Evolutionary conservation across 1,139 yeast genomes (phyloP).

Genomic region (Meyerozyma carpophila): DNA sequence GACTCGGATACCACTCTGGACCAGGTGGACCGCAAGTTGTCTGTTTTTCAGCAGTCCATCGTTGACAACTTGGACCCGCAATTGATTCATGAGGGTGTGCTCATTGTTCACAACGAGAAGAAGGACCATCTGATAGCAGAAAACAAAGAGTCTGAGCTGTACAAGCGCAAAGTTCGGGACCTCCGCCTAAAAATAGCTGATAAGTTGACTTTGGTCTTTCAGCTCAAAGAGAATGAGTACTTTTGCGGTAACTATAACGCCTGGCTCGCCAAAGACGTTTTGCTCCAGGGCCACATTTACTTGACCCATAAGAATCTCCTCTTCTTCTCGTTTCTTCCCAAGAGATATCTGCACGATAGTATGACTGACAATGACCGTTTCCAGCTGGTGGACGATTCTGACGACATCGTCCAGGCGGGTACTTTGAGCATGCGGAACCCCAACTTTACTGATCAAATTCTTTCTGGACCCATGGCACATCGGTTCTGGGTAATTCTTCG

Average conservation of each 20-base stretch:
- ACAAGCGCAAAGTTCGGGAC: constrained; percentile 9
- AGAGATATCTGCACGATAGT: constrained; percentile 15
- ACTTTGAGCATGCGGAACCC: constrained; percentile 47
- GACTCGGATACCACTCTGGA: background rate
- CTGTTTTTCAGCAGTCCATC: constrained; percentile 30
- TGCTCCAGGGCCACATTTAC: constrained; percentile 81
- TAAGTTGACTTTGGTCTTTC: constrained; percentile 32
- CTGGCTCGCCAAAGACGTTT: constrained; percentile 78
- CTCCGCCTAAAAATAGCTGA: constrained; percentile 30
- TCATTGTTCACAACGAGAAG: constrained; percentile 13
- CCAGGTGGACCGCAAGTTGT: background rate
- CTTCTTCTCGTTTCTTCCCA: constrained; percentile 81
- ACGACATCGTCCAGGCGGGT: constrained; percentile 35
- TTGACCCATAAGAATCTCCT: constrained; percentile 60
- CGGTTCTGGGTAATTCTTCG: constrained; percentile 74
- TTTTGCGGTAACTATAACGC: constrained; percentile 58
- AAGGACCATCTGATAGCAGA: constrained; percentile 1
- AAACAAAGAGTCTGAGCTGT: constrained; percentile 8
- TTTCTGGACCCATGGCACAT: constrained; percentile 29
- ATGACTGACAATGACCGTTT: constrained; percentile 2
- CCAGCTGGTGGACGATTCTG: constrained; percentile 24
- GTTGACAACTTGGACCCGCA: constrained; percentile 28
- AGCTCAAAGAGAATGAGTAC: constrained; percentile 43
- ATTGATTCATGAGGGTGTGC: constrained; percentile 15
- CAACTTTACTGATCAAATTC: constrained; percentile 35